Percentiles rank a stretch among this genome's conserved stretches.
These are phyloP conservation scores for Eremomyces bilateralis DNA, from an alignment of 495 filamentous ascomycete species.

Conservation along the genomic window DNA sequence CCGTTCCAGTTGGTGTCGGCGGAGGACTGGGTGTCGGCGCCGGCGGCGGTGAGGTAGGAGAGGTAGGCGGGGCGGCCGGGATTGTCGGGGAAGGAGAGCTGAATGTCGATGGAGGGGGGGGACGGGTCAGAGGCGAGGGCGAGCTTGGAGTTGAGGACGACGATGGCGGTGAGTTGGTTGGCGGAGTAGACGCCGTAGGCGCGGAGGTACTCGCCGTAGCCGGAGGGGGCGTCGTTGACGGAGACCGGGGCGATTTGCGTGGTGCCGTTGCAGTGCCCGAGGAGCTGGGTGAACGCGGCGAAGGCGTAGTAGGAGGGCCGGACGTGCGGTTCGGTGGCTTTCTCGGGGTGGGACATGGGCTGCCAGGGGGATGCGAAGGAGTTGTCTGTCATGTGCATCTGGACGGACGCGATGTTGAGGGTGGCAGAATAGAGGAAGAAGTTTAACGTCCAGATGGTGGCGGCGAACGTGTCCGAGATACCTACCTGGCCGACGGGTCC, in stretches of 20 bases:
- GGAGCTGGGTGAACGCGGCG: slow-evolving; percentile 18
- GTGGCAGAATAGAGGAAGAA: slow-evolving; percentile 39
- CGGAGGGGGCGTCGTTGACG: slow-evolving; percentile 1
- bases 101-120: slow-evolving; percentile 8
- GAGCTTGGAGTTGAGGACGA: slow-evolving; percentile 16
- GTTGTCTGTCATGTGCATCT: slow-evolving; percentile 36
- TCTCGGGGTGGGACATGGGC: slow-evolving; percentile 12
- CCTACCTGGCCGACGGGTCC: slow-evolving; percentile 41
- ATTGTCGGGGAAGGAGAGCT: slow-evolving; percentile 9
- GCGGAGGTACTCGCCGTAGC: slow-evolving; percentile 12
- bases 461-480: slow-evolving; percentile 46
- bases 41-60: slow-evolving; percentile 15
- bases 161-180: slow-evolving; percentile 11
- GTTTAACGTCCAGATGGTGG: slow-evolving; percentile 47
- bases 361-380: slow-evolving; percentile 18
- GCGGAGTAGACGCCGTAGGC: slow-evolving; percentile 15
- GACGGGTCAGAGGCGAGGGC: slow-evolving; percentile 11
- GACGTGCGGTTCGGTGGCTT: slow-evolving; percentile 13
- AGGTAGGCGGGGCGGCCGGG: slow-evolving; percentile 12
- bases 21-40: slow-evolving; percentile 14
- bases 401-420: slow-evolving; percentile 32
- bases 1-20: slow-evolving; percentile 18
- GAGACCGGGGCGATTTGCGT: slow-evolving; percentile 11
- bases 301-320: slow-evolving; percentile 20
- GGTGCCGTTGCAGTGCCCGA: slow-evolving; percentile 16